These are phyloP conservation scores for Lobosporangium transversale DNA, from an alignment of 192 early-diverging fungal genomes.

Conservation along the genomic window DNA sequence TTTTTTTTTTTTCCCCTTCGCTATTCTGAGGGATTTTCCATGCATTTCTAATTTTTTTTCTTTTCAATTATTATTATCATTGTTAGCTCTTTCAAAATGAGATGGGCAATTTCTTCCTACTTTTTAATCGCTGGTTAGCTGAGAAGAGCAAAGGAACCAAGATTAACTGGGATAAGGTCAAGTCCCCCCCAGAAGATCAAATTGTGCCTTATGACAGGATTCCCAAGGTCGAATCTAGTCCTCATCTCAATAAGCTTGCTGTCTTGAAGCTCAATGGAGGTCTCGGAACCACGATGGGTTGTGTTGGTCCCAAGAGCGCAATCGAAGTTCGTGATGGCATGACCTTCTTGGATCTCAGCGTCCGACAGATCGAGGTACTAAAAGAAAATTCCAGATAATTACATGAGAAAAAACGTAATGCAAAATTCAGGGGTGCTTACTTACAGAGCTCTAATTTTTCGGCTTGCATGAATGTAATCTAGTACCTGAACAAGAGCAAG, in stretches of 20 bases:
- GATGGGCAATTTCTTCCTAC: slow-evolving; percentile 86
- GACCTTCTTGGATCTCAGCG: slow-evolving; percentile 98
- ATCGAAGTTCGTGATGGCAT: slow-evolving; percentile 98
- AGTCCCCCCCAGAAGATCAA: slow-evolving; percentile 90
- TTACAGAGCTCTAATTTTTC: too few relatives aligned
- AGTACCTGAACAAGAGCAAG: slow-evolving; percentile 91
- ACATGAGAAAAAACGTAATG: too few relatives aligned
- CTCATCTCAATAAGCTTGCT: slow-evolving; percentile 88
- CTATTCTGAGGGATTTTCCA: too few relatives aligned
- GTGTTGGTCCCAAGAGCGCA: slow-evolving; percentile 96
- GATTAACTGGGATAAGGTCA: slow-evolving; percentile 94
- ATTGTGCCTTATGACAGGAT: slow-evolving; percentile 85
- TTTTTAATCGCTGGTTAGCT: slow-evolving; percentile 87
- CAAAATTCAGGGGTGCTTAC: too few relatives aligned
- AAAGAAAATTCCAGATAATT: too few relatives aligned
- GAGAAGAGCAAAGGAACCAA: slow-evolving; percentile 82
- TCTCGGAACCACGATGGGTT: slow-evolving; percentile 99
- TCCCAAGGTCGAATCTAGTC: slow-evolving; percentile 56
- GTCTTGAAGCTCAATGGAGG: slow-evolving; percentile 99
- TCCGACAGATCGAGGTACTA: slow-evolving; percentile 98
- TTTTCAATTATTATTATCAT: too few relatives aligned
- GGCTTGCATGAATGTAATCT: too few relatives aligned
- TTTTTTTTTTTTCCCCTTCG: too few relatives aligned
- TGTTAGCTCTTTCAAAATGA: slow-evolving; percentile 74
- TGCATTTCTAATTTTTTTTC: too few relatives aligned